Percentiles rank a stretch among this genome's conserved stretches.
These are phyloP conservation scores for Passiflora organensis DNA, from an alignment of 345 rosid genomes.

Conservation along the genomic window DNA sequence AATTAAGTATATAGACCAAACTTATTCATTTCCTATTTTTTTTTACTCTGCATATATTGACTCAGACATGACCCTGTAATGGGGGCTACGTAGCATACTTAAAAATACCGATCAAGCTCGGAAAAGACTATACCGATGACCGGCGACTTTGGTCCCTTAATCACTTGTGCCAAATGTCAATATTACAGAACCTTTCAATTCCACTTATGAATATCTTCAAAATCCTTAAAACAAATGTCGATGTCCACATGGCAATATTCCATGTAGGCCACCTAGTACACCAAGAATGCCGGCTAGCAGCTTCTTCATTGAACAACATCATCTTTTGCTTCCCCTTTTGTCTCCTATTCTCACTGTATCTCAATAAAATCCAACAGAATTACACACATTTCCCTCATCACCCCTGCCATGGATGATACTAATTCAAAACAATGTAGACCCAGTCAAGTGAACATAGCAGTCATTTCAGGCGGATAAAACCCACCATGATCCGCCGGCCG, in stretches of 20 bases:
- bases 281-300: slow-evolving; percentile 16
- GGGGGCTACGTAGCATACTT: too few relatives aligned
- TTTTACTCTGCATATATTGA: not conserved
- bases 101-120: too few relatives aligned
- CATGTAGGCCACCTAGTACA: not conserved
- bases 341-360: slow-evolving; percentile 12
- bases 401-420: not conserved
- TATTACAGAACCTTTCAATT: not conserved
- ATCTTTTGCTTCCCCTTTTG: slow-evolving; percentile 3
- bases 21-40: too few relatives aligned
- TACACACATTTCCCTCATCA: not conserved
- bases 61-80: not conserved
- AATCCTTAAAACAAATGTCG: too few relatives aligned
- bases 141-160: not conserved
- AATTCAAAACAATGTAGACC: not conserved
- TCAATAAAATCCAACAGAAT: slow-evolving; percentile 1
- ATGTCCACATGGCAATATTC: slow-evolving; percentile 21
- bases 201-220: too few relatives aligned
- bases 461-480: slow-evolving; percentile 13
- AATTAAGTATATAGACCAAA: too few relatives aligned
- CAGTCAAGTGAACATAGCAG: slow-evolving; percentile 1
- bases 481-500: slow-evolving; percentile 43
- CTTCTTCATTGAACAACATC: not conserved
- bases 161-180: slow-evolving; percentile 3
- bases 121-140: too few relatives aligned